Evolutionary conservation across 805 yeast genomes (phyloP), one percentile per base, ranked within the genome.

Genomic region (Yamadazyma nakazawae): DNA sequence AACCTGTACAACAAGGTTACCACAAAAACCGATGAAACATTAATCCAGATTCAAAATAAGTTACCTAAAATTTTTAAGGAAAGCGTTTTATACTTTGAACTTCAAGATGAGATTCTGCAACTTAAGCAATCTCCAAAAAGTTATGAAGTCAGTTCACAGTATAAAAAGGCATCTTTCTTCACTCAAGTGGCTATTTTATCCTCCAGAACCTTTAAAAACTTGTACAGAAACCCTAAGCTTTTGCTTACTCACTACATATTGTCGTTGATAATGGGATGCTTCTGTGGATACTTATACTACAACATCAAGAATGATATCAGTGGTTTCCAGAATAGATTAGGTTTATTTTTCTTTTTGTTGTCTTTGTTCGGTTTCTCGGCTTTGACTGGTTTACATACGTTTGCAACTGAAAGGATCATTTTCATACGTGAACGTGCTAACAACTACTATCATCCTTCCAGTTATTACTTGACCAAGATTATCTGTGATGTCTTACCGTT

Each of bases 311-410:
- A 89, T 60, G 97, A 92, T 62, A 92, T 94, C 46, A 83, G 96
- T 58, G 99, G 99, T 0, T 94, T 94, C 73, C 99, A 94, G 64
- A 94, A 94, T 66, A 77, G 99, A 56, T 74, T 94, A 53, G 99
- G 99, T 0, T 72, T 94, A 49, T 94, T 94, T 66, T 92, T 94
- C 72, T 94, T 94, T 64, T 67, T 91, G 43, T 73, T 94, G 50
- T 88, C 98, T 2, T 79, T 91, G 58, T 91, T 94, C 71, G 99
- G 99, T 0, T 94, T 94, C 64, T 85, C 96, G 1, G 85, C 98
- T 0, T 75, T 94, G 58, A 92, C 98, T 0, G 95, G 97, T 0
- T 71, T 94, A 45, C 92, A 90, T 54, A 80, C 96, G 2, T 94
- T 94, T 64, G 82, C 96, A 0, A 76, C 81, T 44, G 99, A 94